Base-by-base conservation (phyloP, 2,329 filamentous ascomycete species). In the Xylariaceae sp. region DNA sequence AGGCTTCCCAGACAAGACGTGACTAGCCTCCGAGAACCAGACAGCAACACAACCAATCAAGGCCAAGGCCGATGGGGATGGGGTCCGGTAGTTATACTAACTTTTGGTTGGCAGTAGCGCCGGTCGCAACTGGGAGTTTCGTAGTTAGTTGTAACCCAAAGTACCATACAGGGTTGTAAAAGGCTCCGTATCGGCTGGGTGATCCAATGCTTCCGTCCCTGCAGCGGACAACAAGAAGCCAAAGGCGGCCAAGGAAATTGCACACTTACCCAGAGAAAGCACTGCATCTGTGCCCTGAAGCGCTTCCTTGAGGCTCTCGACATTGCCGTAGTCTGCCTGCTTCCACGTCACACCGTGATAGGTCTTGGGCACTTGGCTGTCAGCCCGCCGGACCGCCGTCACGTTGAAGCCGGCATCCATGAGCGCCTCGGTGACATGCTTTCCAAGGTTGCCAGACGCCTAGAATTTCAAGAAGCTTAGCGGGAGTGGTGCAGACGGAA, bases 281-380 rank as follows among this genome's bases (percentile, higher is more conserved):
- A 76, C 60, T 1, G 69, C 73, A 49, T 79, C 74, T 38, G 75
- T 66, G 22, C 65, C 70, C 23, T 60, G 42, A 29, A 79, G 64
- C 2, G 66, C 66, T 1, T 53, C 29, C 1, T 54, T 60, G 14
- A 77, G 55, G n/a, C 64, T 64, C 2, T 56, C 40, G 10, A 63
- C 52, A 0, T 58, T 60, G 17, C 60, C 53, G 39, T 68, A 73
- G 46, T 75, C 59, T n/a, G 66, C 63, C 15, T 63, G 60, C 40
- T 66, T 48, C 12, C 70, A 57, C 4, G 55, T 53, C 40, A 69
- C 57, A 15, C 51, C 50, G 0, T 53, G 11, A 3, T 60, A 56
- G 32, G 55, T 52, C 2, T 55, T 53, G 3, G 59, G 44, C 3
- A 46, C 43, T 2, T 68, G 74, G 24, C 58, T 55, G 19, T 55